Evolutionary conservation across 2,329 filamentous ascomycete species (phyloP).

Genomic region (Leptodontidium sp.): DNA sequence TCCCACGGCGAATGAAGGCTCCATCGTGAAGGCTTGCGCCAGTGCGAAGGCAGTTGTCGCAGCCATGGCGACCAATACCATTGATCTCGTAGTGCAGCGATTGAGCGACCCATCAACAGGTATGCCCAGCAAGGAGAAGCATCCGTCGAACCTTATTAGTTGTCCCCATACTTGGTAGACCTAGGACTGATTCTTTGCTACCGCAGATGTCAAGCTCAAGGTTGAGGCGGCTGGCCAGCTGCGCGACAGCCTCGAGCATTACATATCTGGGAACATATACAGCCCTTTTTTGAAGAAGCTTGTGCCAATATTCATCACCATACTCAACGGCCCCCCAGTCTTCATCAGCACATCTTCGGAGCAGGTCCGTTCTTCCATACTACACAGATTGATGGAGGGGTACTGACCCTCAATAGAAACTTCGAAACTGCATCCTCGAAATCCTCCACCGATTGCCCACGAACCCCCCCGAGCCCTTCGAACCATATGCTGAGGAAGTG

Average conservation of each 20-base stretch:
- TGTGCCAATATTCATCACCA: constrained; percentile 87
- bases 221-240: constrained; percentile 84
- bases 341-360: constrained; percentile 92
- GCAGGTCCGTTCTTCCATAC: constrained; percentile 67
- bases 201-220: constrained; percentile 80
- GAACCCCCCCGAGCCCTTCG: constrained; percentile 79
- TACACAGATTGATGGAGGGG: neutral
- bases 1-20: constrained; percentile 39
- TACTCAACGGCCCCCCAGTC: constrained; percentile 84
- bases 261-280: constrained; percentile 81
- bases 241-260: constrained; percentile 90
- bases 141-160: neutral
- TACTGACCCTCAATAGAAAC: constrained; percentile 63
- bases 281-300: constrained; percentile 83
- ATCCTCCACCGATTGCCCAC: constrained; percentile 87
- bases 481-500: constrained; percentile 86
- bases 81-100: constrained; percentile 68
- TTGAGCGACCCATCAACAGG: constrained; percentile 55
- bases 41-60: constrained; percentile 52
- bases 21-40: constrained; percentile 42
- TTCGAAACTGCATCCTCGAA: constrained; percentile 92
- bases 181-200: constrained; percentile 29
- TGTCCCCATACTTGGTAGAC: neutral
- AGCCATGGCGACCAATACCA: constrained; percentile 64
- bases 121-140: constrained; percentile 27